Base-by-base conservation (phyloP, 345 rosid species). In the Corchorus capsularis region DNA sequence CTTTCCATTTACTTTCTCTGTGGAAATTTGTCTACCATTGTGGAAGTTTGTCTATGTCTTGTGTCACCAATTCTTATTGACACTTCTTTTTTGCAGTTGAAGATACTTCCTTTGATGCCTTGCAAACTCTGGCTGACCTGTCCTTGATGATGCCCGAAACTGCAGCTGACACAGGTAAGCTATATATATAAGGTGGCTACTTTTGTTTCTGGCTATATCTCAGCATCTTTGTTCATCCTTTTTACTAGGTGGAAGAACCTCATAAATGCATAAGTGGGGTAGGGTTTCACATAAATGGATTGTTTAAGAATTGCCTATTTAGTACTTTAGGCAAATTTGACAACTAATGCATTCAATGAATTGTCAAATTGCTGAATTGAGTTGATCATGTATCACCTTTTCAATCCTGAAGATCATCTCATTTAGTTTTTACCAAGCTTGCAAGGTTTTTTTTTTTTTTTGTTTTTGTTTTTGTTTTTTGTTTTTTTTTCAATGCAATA, bases 61-160 rank as follows among this genome's bases (percentile, higher is more conserved):
- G n/a, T 71, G 37, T 37, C 52, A 62, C 4, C 73, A 53, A 73
- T 66, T 76, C 50, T 39, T 75, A 77, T 62, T 52, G 62, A 37
- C 45, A 62, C 60, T 61, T 63, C 66, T 37, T 80, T 39, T 79
- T 74, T 79, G 80, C 69, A 90, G 94, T 83, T 81, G 91, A 88
- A 82, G 91, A 83, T 69, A 71, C 84, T 56, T 86, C 89, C 70
- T 90, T 89, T 62, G 94, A 90, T 84, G 97, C 97, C 70, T 87
- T 92, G 80, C 90, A 92, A 85, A 88, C 94, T 34, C 79, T 89
- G 57, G 94, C 93, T 59, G 92, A 91, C 85, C 70, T 92, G 60
- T 91, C 93, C 69, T 82, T 92, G 85, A 85, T 88, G 93, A 82
- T 87, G 88, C 92, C 96, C 69, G 91, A 89, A 73, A 82, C 87